These are phyloP conservation scores for Peronospora farinosa DNA, from an alignment of 352 stramenopile genomes.

Conservation along the genomic window DNA sequence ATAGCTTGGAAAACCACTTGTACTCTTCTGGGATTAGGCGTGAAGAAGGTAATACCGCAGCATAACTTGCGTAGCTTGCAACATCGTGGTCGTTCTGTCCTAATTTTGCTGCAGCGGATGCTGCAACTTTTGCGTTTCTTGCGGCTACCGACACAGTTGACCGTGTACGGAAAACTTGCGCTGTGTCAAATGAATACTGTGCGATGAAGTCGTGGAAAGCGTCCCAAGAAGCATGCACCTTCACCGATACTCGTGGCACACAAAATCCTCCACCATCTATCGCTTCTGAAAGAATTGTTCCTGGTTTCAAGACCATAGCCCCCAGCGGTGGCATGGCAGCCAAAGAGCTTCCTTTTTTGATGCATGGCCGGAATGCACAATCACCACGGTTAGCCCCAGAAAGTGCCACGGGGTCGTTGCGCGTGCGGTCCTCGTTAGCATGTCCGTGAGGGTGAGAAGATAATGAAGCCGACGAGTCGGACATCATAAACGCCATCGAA, in stretches of 20 bases:
- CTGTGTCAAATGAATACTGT: slow-evolving; percentile 53
- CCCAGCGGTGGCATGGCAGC: slow-evolving; percentile 17
- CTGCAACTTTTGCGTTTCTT: slow-evolving; percentile 50
- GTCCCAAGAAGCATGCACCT: slow-evolving; percentile 54
- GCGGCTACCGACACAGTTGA: slow-evolving; percentile 55
- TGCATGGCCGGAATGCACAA: slow-evolving; percentile 16
- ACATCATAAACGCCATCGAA: slow-evolving; percentile 12
- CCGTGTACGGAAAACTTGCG: slow-evolving; percentile 65
- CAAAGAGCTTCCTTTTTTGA: neutral
- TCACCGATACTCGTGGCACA: slow-evolving; percentile 33
- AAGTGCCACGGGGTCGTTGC: slow-evolving; percentile 12
- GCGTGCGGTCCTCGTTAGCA: neutral
- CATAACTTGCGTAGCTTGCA: slow-evolving; percentile 35
- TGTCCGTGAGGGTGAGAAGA: slow-evolving; percentile 2
- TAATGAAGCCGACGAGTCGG: slow-evolving; percentile 5
- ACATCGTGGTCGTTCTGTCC: slow-evolving; percentile 21
- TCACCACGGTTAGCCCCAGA: slow-evolving; percentile 9
- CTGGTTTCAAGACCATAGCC: slow-evolving; percentile 27
- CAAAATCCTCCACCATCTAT: slow-evolving; percentile 28
- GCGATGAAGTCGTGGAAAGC: slow-evolving; percentile 47
- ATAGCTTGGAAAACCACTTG: slow-evolving; percentile 74
- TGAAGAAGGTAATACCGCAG: slow-evolving; percentile 11
- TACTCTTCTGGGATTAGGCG: slow-evolving; percentile 45
- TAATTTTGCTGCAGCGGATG: slow-evolving; percentile 19
- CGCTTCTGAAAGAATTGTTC: slow-evolving; percentile 25